These are phyloP conservation scores for Centrapalus pauciflorus DNA, from an alignment of 129 eudicot genomes.

Conservation along the genomic window DNA sequence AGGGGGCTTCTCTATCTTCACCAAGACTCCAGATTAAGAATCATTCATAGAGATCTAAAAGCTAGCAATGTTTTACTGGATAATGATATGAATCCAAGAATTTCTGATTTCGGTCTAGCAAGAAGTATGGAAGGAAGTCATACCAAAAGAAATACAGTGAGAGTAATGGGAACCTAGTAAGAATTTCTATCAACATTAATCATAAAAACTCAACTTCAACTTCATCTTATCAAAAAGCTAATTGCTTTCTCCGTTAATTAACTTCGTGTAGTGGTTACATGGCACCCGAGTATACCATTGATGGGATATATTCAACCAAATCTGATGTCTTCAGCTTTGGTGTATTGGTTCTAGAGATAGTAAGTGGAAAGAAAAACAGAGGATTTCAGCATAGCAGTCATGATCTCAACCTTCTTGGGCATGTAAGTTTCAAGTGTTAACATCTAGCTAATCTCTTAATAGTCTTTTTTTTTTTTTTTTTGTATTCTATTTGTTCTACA, in stretches of 20 bases:
- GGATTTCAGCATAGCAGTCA: conserved; percentile 31
- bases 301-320: conserved; percentile 47
- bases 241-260: background rate
- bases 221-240: background rate
- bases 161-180: conserved; percentile 58
- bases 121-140: conserved; percentile 48
- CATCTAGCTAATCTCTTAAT: no score
- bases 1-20: conserved; percentile 52
- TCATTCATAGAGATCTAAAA: conserved; percentile 42
- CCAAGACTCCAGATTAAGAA: conserved; percentile 41
- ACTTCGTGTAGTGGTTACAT: conserved; percentile 42
- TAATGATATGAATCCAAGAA: conserved; percentile 49
- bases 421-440: conserved; percentile 33
- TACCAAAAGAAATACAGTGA: conserved; percentile 35
- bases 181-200: background rate
- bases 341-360: conserved; percentile 41
- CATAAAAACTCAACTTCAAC: background rate
- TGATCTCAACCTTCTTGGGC: conserved; percentile 47
- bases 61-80: conserved; percentile 46
- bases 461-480: no score
- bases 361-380: conserved; percentile 41
- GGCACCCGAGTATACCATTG: conserved; percentile 51
- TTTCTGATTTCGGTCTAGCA: conserved; percentile 61
- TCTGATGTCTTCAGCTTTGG: conserved; percentile 60
- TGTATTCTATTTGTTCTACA: no score